Base-by-base conservation (phyloP, 1,284 basidiomycete genomes). In the Laetiporus sulphureus region DNA sequence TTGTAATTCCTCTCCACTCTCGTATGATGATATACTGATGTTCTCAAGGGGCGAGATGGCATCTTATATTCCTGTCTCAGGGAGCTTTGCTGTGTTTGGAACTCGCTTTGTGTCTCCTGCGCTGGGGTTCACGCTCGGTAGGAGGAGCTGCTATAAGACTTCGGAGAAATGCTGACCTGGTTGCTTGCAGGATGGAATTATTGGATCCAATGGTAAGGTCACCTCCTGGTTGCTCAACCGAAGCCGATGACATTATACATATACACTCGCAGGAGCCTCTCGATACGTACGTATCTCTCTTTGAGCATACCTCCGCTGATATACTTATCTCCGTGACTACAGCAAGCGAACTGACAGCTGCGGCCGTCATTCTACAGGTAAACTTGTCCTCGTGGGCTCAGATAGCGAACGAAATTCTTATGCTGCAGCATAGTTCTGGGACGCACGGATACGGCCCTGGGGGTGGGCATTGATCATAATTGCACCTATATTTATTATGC, bases 391-490 rank as follows among this genome's bases (percentile, higher is more conserved):
- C 15, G 15, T 3, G 4, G 4, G 19, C n/a, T 20, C 22, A 15
- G 5, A 32, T 25, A 23, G n/a, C 4, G 7, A 15, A 12, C 16
- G 15, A 18, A 23, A 10, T 13, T 23, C 10, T 25, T 8, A 10
- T 8, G 3, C 27, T 41, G 23, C 5, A 7, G 7, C 10, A 16
- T 30, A 69, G 61, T 71, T 62, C 48, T 72, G 68, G 68, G 67
- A 65, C 1, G 57, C 66, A 6, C 61, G 58, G 15, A 58, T 73
- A 3, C 63, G 66, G 33, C 37, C 69, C 36, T 77, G 73, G 73
- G 55, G 73, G 39, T 77, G 72, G 71, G 70, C 71, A 1, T 63
- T 75, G 27, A 63, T 67, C 41, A 72, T 76, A 38, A 69, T 76
- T 35, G 51, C 61, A 1, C 75, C 74, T 1, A 57, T 74, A 34